These are phyloP conservation scores for Spizellomyces punctatus DNA, from an alignment of 192 early-diverging fungal species.

Conservation along the genomic window DNA sequence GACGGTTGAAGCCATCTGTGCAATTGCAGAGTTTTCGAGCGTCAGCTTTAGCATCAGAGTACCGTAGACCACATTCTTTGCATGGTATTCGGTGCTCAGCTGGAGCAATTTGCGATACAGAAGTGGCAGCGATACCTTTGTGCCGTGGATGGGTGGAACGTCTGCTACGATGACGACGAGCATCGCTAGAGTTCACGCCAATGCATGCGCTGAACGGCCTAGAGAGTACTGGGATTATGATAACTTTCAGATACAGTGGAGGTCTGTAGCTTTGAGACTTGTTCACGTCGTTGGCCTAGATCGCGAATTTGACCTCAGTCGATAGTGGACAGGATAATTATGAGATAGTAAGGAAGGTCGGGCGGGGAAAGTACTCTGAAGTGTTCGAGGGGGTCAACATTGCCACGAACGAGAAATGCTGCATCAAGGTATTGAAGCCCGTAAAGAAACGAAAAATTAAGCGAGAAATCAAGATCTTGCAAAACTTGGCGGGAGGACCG, in stretches of 20 bases:
- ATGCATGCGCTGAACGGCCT: conserved; percentile 80
- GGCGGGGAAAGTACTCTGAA: conserved; percentile 98
- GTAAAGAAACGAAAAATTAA: conserved; percentile 99
- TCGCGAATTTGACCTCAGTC: not conserved
- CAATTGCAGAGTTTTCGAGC: too few species aligned
- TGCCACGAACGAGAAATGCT: conserved; percentile 81
- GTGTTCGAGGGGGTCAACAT: conserved; percentile 98
- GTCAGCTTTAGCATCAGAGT: too few species aligned
- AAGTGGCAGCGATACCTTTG: not conserved
- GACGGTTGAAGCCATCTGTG: too few species aligned
- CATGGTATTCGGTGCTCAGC: too few species aligned
- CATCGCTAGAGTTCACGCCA: conserved; percentile 84
- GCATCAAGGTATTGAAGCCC: conserved; percentile 99
- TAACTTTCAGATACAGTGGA: conserved; percentile 90
- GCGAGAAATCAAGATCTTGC: conserved; percentile 98
- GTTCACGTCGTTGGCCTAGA: not conserved
- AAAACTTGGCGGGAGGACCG: conserved; percentile 92
- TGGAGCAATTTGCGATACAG: too few species aligned
- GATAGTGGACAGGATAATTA: conserved; percentile 90
- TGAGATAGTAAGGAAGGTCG: conserved; percentile 96
- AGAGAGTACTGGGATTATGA: conserved; percentile 97
- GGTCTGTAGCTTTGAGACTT: conserved; percentile 57
- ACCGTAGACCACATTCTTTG: too few species aligned
- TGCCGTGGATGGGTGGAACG: conserved; percentile 2
- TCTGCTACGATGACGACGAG: conserved; percentile 5